Base-by-base conservation (phyloP, 139 green algal species). In the Coelastrella sp. region DNA sequence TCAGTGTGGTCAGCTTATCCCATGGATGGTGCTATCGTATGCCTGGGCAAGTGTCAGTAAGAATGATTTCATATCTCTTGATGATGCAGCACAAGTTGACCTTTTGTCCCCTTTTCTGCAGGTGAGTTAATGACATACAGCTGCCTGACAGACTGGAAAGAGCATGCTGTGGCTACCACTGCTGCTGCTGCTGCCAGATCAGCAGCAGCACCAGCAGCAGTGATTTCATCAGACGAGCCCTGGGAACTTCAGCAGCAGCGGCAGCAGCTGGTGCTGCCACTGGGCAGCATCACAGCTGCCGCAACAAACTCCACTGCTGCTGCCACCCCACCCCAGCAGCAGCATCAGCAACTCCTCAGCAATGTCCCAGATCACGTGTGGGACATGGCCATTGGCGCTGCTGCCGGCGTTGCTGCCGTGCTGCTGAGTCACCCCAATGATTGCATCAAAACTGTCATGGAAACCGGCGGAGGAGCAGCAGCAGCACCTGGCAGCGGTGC, bases 341-440 rank as follows among this genome's bases (percentile, higher is more conserved):
- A 50, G 34, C 45, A 34, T 51, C 75, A 71, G 63, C 79, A 78
- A 57, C 17, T 67, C 15, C 4, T 82, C 27, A 21, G 15, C 13
- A 81, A 34, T 4, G 32, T 87, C 21, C 87, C 87, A 2, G 69
- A 84, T 13, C 67, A 81, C 19, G 72, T 53, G 0, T 77, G 75
- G 81, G 92, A 95, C 72, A 81, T 92, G 74, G 79, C 86, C 8
- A 90, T 92, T 15, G 92, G 94, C 40, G 93, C 89, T 5, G 88
- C 82, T 0, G 90, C 93, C 62, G 85, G 93, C 69, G 91, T 81
- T 37, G 89, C 92, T 13, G 90, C 91, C 30, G 93, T 94, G 5
- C 50, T 95, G 15, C 62, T 91, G 2, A 91, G 77, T 73, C 96
- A 95, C 89, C 94, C 94, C 6, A 90, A 86, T 38, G 94, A 96